Base-by-base conservation (phyloP, 306 rosid species). In the Dalbergia oliveri region DNA sequence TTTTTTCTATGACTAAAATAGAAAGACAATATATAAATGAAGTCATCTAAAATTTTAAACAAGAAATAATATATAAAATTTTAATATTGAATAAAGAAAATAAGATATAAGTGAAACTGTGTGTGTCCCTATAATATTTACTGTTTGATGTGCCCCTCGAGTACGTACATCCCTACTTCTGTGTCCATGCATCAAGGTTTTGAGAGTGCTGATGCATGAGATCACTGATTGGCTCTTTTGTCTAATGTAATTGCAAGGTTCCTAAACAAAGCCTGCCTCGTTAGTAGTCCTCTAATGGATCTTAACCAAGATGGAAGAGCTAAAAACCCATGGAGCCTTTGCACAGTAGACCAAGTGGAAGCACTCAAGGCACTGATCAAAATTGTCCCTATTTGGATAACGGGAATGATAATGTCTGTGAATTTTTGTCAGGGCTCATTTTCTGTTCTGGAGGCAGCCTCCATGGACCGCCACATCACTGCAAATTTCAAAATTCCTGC, bases 251-350 rank as follows among this genome's bases (percentile, higher is more conserved):
- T 71, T 53, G 49, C 5, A 53, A 71, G 76, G 63, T 71, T 72
- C 53, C 63, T 84, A 19, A 86, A 86, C 78, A 83, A 86, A 76
- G 89, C 89, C 3, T 86, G 85, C 83, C 79, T 80, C n/a, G 72
- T 67, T 9, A 66, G 3, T 12, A 68, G 60, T 72, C 50, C 78
- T 11, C 23, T 8, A 56, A 37, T 33, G 47, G 76, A 54, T 34
- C 34, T 49, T 1, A 79, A 33, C 56, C 68, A 66, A 59, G 83
- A 79, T 15, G 82, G 87, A 80, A 21, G 23, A 21, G 23, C 23
- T 21, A 21, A 21, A 21, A 1, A 21, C 23, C 23, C 23, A 21
- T 21, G 23, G 23, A 21, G 19, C 15, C 47, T 72, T 47, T 86
- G 89, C 79, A 83, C 85, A 19, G 83, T 86, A 18, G 80, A 83